phyloP scores from a whole-genome alignment of 1,284 basidiomycete genomes.

The Sutorius eximius region DNA sequence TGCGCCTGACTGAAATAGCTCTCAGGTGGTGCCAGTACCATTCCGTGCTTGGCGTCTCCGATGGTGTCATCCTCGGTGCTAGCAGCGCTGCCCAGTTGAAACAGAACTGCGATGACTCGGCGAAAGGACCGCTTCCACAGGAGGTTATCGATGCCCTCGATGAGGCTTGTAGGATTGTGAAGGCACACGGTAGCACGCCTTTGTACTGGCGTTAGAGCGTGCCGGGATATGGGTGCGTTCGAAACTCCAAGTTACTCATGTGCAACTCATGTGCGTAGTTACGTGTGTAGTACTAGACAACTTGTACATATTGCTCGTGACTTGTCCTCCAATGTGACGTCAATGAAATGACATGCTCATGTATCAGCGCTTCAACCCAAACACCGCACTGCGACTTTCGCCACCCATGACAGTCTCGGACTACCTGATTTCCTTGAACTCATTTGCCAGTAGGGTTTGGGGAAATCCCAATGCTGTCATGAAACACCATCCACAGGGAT shows the following conservation, averaged over 20 bases:
- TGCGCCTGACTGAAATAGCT: constrained; percentile 47
- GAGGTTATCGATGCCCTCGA: constrained; percentile 53
- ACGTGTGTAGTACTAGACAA: too few species aligned
- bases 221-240: background rate
- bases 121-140: constrained; percentile 51
- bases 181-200: constrained; percentile 40
- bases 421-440: too few species aligned
- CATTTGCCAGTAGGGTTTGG: too few species aligned
- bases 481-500: too few species aligned
- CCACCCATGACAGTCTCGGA: too few species aligned
- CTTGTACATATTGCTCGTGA: too few species aligned
- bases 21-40: constrained; percentile 51
- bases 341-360: too few species aligned
- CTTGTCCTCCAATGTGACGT: too few species aligned
- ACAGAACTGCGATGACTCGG: constrained; percentile 41
- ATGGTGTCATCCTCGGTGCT: constrained; percentile 47
- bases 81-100: constrained; percentile 39
- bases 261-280: background rate
- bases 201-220: constrained; percentile 50
- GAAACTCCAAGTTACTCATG: too few species aligned
- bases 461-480: too few species aligned
- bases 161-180: constrained; percentile 48
- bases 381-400: too few species aligned
- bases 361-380: too few species aligned
- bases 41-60: constrained; percentile 41